Evolutionary conservation across 257 asterid genomes (phyloP), one percentile per base, ranked within the genome.

Genomic region (Solanum appendiculatum): DNA sequence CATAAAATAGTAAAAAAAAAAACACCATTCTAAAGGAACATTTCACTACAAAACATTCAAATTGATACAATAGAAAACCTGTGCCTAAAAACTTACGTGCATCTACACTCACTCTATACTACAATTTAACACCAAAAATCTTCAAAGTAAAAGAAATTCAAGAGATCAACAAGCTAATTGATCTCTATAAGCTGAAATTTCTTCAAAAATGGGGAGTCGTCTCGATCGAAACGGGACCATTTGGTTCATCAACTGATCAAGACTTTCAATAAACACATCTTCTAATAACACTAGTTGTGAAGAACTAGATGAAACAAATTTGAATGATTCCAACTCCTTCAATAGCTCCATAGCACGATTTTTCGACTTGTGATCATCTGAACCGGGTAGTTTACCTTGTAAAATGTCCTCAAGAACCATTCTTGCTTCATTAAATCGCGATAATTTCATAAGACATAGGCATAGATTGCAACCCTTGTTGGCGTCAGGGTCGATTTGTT

Each of bases 131-230:
- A n/a, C n/a, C n/a, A n/a, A n/a, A n/a, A n/a, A n/a, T n/a, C n/a
- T n/a, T n/a, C n/a, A n/a, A n/a, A n/a, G n/a, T n/a, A n/a, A n/a
- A n/a, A n/a, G n/a, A n/a, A n/a, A n/a, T n/a, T n/a, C n/a, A n/a
- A n/a, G n/a, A n/a, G n/a, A n/a, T n/a, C n/a, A n/a, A 89, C 98
- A 94, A 16, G 95, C 97, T 87, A 94, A 86, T 89, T 96, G 98
- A 96, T 96, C 96, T 92, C 95, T 92, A 87, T 90, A 90, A 20
- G 95, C 88, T 60, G 94, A 88, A 31, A 96, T 96, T 85, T 96
- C 98, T 92, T 96, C 98, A 46, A 96, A 96, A 83, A 96, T 94
- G 29, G 98, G 98, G 48, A 96, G 98, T 85, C 98, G 91, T 88
- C 90, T 92, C 23, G 98, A 88, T 86, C 96, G 92, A 46, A 82